Evolutionary conservation across 176 grass and related monocot genomes (phyloP).

Genomic region (Triticum timopheevii): DNA sequence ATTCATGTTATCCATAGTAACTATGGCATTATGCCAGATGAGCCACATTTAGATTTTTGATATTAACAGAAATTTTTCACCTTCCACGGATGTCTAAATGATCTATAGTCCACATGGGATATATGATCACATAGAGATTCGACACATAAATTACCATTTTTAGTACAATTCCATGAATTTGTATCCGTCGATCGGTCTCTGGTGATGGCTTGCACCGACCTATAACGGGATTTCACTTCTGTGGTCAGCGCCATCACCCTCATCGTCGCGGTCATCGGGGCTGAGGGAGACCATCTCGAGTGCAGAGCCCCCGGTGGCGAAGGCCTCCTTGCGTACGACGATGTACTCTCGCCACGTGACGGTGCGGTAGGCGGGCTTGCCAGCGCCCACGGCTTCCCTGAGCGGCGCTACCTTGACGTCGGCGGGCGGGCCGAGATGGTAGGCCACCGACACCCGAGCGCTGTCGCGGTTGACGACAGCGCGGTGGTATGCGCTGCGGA

Average conservation of each 20-base stretch:
- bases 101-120: no score
- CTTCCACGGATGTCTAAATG: no score
- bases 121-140: no score
- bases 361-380: conserved; percentile 46
- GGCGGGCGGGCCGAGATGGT: conserved; percentile 61
- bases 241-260: no score
- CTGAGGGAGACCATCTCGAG: conserved; percentile 50
- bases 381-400: conserved; percentile 21
- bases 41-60: no score
- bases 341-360: conserved; percentile 94
- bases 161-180: background rate
- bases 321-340: conserved; percentile 61
- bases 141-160: no score
- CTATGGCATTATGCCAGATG: no score
- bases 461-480: conserved; percentile 68
- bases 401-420: conserved; percentile 59
- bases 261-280: no score
- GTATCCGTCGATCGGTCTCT: background rate
- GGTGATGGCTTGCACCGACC: background rate
- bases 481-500: conserved; percentile 76
- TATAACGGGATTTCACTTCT: background rate
- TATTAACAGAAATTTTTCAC: no score
- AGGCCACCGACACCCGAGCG: conserved; percentile 64
- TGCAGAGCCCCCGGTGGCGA: conserved; percentile 50
- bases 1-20: no score